Base-by-base conservation (phyloP, 495 filamentous ascomycete genomes). In the Pseudomonodictys pantanalensis region DNA sequence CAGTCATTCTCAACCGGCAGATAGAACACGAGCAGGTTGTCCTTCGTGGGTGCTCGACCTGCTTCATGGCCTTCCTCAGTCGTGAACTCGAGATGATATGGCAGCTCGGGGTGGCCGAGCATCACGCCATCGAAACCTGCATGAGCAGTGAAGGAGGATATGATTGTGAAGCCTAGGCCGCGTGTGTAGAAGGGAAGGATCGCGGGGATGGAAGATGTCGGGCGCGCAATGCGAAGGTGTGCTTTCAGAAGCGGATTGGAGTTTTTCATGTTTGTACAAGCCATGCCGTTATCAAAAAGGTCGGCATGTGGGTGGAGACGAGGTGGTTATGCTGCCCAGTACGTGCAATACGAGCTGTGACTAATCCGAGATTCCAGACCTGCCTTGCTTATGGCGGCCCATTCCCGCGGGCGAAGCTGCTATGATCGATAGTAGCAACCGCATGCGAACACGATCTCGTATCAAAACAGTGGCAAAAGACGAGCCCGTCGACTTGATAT, bases 21-120 rank as follows among this genome's bases (percentile, higher is more conserved):
- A 44, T 64, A 64, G 55, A 64, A 64, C 1, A 64, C 60, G 1
- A 64, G 55, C 23, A 64, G 60, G 38, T 58, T 58, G 22, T 64
- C 60, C 29, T 58, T 22, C 3, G 54, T 64, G 1, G 60, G 60
- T 20, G 54, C 44, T 46, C 55, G 26, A 25, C 60, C 60, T 8
- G 33, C 24, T 12, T 52, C 39, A 24, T 58, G 52, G 2, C 55
- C 60, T 45, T 47, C 18, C 29, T 64, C 33, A 5, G 33, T 46
- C n/a, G 60, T 64, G 53, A 64, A 59, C 47, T 64, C 60, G 38
- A 64, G 53, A 52, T 64, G 60, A 41, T 64, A 64, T 5, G 44
- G 25, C n/a, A 56, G 29, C 20, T 18, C 17, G 24, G 46, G 47
- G 43, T 64, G 60, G 11, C 60, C 60, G 7, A 64, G 55, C 52